Evolutionary conservation across 257 asterid genomes (phyloP).

Genomic region (Agastache rugosa): DNA sequence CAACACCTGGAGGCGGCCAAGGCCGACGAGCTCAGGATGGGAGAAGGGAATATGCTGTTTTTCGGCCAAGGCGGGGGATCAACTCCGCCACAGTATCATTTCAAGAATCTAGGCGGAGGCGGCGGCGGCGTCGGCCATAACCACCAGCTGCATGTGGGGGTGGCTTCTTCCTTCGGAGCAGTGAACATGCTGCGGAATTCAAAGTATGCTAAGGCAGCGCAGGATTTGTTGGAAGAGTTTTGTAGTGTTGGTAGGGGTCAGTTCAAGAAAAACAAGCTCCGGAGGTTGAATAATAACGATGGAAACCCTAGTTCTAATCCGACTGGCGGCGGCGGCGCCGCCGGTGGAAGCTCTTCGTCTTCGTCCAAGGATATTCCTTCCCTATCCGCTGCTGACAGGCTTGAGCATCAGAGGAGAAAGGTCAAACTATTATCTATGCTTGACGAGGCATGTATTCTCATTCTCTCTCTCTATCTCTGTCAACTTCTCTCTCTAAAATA

Average conservation of each 20-base stretch:
- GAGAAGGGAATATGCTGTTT: conserved; percentile 68
- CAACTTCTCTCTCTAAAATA: conserved; percentile 7
- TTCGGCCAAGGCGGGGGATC: conserved; percentile 65
- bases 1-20: conserved; percentile 76
- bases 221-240: conserved; percentile 86
- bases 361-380: conserved; percentile 66
- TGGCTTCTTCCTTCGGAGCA: conserved; percentile 55
- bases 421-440: conserved; percentile 98
- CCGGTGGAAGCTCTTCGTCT: conserved; percentile 50
- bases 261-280: conserved; percentile 63
- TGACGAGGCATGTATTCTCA: conserved; percentile 83
- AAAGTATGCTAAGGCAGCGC: conserved; percentile 78
- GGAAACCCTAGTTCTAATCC: conserved; percentile 58
- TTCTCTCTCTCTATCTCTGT: too few species aligned
- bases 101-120: conserved; percentile 49
- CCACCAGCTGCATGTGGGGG: conserved; percentile 54
- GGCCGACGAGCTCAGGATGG: conserved; percentile 76
- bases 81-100: conserved; percentile 51
- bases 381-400: conserved; percentile 78
- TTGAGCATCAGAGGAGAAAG: conserved; percentile 95
- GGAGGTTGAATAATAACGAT: conserved; percentile 35
- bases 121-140: conserved; percentile 43
- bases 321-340: conserved; percentile 38
- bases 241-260: conserved; percentile 94
- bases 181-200: conserved; percentile 73